Percentiles rank a stretch among this genome's conserved stretches.
These are phyloP conservation scores for Carex scoparia DNA, from an alignment of 176 grass and related monocot species.

Conservation along the genomic window DNA sequence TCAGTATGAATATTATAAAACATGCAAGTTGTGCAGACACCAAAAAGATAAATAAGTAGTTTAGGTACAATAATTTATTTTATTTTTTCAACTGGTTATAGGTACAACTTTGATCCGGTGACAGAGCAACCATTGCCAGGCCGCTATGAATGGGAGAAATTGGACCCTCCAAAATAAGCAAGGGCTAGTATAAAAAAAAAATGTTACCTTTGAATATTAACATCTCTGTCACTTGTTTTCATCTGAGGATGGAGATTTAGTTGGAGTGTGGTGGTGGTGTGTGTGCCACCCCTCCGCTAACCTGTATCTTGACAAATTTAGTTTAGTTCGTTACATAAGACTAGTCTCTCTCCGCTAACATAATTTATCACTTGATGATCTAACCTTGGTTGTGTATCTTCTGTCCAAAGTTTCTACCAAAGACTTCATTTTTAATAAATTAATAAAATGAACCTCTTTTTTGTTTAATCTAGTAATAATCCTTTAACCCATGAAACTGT, in stretches of 20 bases:
- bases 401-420: constrained; percentile 3
- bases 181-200: neutral
- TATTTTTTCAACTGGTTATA: constrained; percentile 3
- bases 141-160: constrained; percentile 46
- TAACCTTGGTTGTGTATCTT: constrained; percentile 24
- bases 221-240: constrained; percentile 13
- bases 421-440: neutral
- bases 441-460: neutral
- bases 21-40: neutral
- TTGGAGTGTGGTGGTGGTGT: constrained; percentile 11
- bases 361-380: neutral
- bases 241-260: constrained; percentile 12
- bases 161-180: constrained; percentile 15
- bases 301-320: constrained; percentile 17
- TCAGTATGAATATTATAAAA: neutral
- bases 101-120: constrained; percentile 51
- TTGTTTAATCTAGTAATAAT: neutral
- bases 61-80: neutral
- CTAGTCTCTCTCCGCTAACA: neutral
- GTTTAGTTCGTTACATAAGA: neutral
- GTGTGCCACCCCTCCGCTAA: constrained; percentile 24
- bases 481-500: neutral
- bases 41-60: neutral
- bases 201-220: neutral
- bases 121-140: constrained; percentile 37